Conservation (phyloP, 805 yeast species). For the Ogataea wickerhamii region DNA sequence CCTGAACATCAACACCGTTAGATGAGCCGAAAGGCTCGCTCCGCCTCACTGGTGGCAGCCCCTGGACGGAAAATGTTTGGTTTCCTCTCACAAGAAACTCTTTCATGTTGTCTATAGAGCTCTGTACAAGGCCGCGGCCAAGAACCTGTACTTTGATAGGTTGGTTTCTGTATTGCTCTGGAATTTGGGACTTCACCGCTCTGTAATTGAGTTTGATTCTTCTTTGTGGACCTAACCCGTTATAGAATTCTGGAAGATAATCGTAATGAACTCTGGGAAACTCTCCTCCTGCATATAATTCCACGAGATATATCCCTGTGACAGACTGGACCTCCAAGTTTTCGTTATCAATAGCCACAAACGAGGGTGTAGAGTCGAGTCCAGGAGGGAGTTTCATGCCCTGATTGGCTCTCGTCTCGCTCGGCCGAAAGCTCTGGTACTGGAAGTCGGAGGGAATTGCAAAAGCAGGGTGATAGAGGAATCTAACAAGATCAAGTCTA, state of each 20-base stretch:
- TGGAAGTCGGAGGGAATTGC: slow-evolving; percentile 59
- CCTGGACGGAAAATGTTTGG: slow-evolving; percentile 12
- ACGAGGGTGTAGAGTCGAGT: slow-evolving; percentile 39
- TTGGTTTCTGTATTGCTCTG: slow-evolving; percentile 32
- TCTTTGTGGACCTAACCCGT: slow-evolving; percentile 52
- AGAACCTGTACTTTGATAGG: slow-evolving; percentile 51
- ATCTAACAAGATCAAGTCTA: slow-evolving; percentile 72
- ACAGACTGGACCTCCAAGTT: slow-evolving; percentile 45
- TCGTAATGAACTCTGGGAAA: slow-evolving; percentile 57
- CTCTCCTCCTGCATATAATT: slow-evolving; percentile 55
- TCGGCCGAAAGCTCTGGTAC: slow-evolving; percentile 40
- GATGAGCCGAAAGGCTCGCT: slow-evolving; percentile 24
- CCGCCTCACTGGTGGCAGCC: slow-evolving; percentile 17
- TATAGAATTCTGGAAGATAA: slow-evolving; percentile 46
- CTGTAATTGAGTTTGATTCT: slow-evolving; percentile 49
- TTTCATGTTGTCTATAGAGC: slow-evolving; percentile 47
- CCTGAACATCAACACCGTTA: slow-evolving; percentile 16
- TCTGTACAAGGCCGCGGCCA: slow-evolving; percentile 58
- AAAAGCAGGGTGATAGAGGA: slow-evolving; percentile 78
- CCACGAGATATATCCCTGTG: slow-evolving; percentile 73
- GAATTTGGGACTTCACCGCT: slow-evolving; percentile 39
- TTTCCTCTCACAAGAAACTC: slow-evolving; percentile 26
- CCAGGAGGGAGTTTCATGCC: slow-evolving; percentile 32
- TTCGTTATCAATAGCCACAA: slow-evolving; percentile 45
- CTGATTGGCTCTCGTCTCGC: slow-evolving; percentile 22